Conservation (phyloP, 352 stramenopile genomes). For the Phytophthora sp. region DNA sequence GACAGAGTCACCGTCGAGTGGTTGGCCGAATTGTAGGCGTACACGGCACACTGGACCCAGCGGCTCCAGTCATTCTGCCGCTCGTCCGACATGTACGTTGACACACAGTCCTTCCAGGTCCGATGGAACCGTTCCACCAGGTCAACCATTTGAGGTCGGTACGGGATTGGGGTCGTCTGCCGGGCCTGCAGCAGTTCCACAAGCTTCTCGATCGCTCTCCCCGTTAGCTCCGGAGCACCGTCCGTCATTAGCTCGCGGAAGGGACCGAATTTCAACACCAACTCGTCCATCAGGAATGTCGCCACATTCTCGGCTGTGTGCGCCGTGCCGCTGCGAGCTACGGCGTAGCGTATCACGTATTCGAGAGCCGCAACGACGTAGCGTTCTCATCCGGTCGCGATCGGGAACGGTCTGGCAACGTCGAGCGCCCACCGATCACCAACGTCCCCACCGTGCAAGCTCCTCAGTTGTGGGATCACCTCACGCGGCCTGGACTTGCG, state of each 20-base stretch:
- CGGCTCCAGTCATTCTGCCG: background rate
- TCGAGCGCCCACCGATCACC: background rate
- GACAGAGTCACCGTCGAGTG: background rate
- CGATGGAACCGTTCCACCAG: constrained; percentile 4
- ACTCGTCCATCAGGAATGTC: background rate
- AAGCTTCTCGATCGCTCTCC: background rate
- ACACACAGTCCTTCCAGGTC: constrained; percentile 8
- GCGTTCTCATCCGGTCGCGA: background rate
- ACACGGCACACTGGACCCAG: background rate
- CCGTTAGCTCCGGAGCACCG: background rate
- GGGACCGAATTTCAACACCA: background rate
- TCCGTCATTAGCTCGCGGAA: constrained; percentile 4
- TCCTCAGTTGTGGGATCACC: background rate
- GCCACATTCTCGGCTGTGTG: background rate
- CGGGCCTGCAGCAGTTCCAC: background rate
- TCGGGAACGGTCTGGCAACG: background rate
- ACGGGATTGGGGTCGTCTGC: constrained; percentile 1
- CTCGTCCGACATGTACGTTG: background rate
- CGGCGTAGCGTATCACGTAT: constrained; percentile 7
- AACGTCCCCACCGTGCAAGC: background rate
- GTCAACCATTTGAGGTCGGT: background rate
- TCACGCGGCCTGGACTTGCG: background rate
- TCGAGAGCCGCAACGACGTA: constrained; percentile 1
- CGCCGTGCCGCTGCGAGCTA: background rate
- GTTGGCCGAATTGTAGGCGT: background rate